Base-by-base conservation (phyloP, 1,139 yeast genomes). In the Candida sp. region DNA sequence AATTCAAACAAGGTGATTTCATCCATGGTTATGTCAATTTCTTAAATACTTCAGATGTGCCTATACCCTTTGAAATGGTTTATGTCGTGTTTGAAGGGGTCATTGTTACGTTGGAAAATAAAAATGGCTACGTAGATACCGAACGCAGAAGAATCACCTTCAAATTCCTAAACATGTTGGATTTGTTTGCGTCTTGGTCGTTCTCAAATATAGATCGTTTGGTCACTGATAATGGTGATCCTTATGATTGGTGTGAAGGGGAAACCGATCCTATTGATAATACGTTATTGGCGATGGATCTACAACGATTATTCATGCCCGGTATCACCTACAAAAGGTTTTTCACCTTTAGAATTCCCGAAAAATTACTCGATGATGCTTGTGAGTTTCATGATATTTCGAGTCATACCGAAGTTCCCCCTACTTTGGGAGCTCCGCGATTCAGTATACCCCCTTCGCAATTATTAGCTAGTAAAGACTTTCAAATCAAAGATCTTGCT, bases 201-300 rank as follows among this genome's bases (percentile, higher is more conserved):
- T 73, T 64, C 50, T 75, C 78, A 25, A 73, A 73, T 49, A 73
- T 73, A 30, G 75, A 70, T 49, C 53, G 79, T 35, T 56, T 73
- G 22, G 66, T 62, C 11, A 72, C 77, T 5, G 79, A 73, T 50
- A 60, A 70, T 44, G 77, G 77, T 1, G 75, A 73, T 47, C 78
- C 78, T 4, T 73, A 69, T 48, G 78, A 73, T 55, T 73, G 78
- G 78, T 73, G 78, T 53, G 68, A 62, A 23, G 77, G 77, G 2
- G 79, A 73, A 45, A 66, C 63, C 1, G 79, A 73, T 49, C 77
- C 78, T 3, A 63, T 56, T 46, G 79, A 73, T 51, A 63, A 65
- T 47, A 60, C 77, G 1, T 44, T 50, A 3, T 50, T 73, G n/a
- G 53, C 77, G 2, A 60, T 73, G 36, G 75, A 65, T 46, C 65